phyloP scores from a whole-genome alignment of 106 monocot genomes.

The Narthecium ossifragum region DNA sequence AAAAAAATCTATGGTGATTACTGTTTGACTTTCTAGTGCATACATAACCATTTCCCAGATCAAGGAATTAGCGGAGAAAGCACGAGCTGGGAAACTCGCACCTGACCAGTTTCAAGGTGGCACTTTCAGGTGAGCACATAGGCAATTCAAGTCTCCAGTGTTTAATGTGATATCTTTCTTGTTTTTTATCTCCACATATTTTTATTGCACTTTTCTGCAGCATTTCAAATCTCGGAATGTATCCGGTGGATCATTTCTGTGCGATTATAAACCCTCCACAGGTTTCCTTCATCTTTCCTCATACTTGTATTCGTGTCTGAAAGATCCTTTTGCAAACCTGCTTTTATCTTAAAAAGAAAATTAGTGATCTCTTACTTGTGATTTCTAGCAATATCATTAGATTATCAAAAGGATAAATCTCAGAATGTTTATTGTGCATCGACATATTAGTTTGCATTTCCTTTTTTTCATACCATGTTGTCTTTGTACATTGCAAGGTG shows the following conservation, averaged over 20 bases:
- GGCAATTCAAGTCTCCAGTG: not conserved
- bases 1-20: too few species aligned
- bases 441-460: too few species aligned
- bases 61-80: conserved; percentile 93
- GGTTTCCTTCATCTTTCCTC: conserved; percentile 33
- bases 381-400: too few species aligned
- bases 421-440: too few species aligned
- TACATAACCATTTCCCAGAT: conserved; percentile 30
- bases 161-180: too few species aligned
- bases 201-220: conserved; percentile 61
- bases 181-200: too few species aligned
- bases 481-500: too few species aligned
- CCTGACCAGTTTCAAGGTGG: conserved; percentile 94
- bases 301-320: not conserved
- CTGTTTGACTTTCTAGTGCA: too few species aligned
- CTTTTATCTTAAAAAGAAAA: not conserved
- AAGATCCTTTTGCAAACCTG: not conserved
- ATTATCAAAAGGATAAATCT: too few species aligned
- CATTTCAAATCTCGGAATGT: conserved; percentile 99
- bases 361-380: too few species aligned
- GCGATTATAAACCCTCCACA: conserved; percentile 99
- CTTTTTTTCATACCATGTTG: too few species aligned
- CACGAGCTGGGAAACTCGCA: conserved; percentile 79
- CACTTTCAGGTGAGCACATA: conserved; percentile 72
- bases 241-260: conserved; percentile 88